Percentiles rank a stretch among this genome's conserved stretches.
These are phyloP conservation scores for Aspergillus ustus DNA, from an alignment of 2,329 filamentous ascomycete species.

Conservation along the genomic window DNA sequence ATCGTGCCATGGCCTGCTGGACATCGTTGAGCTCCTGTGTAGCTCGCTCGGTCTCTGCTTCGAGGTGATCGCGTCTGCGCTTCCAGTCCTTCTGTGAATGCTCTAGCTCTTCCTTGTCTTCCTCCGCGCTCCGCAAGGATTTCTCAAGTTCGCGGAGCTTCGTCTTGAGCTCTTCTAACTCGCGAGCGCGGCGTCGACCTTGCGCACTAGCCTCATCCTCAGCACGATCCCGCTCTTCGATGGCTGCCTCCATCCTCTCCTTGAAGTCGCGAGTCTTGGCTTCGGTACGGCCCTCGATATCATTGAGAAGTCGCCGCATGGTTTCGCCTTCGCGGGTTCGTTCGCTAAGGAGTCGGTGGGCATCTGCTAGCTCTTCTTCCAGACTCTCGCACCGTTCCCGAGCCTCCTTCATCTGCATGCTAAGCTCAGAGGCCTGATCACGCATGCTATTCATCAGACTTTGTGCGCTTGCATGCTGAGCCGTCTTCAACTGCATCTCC, in stretches of 20 bases:
- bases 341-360: constrained; percentile 83
- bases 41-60: constrained; percentile 70
- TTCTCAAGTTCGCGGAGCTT: constrained; percentile 82
- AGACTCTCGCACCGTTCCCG: constrained; percentile 80
- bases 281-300: constrained; percentile 84
- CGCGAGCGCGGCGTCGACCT: constrained; percentile 75
- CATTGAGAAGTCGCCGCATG: constrained; percentile 85
- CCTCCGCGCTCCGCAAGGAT: constrained; percentile 69
- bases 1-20: constrained; percentile 73
- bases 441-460: constrained; percentile 89
- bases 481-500: constrained; percentile 80
- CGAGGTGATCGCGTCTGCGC: constrained; percentile 73
- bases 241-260: constrained; percentile 80
- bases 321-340: constrained; percentile 91
- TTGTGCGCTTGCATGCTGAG: constrained; percentile 84
- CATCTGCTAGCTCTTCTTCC: constrained; percentile 89
- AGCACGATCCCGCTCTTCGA: constrained; percentile 91
- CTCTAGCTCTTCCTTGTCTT: constrained; percentile 80
- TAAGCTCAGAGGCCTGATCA: constrained; percentile 85
- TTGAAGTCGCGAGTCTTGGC: constrained; percentile 85
- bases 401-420: constrained; percentile 88
- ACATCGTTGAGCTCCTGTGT: constrained; percentile 76
- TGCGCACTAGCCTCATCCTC: constrained; percentile 87
- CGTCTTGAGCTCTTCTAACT: constrained; percentile 82
- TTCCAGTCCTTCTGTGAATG: constrained; percentile 75